phyloP scores from a whole-genome alignment of 306 rosid genomes.

The Gastrolobium bilobum region DNA sequence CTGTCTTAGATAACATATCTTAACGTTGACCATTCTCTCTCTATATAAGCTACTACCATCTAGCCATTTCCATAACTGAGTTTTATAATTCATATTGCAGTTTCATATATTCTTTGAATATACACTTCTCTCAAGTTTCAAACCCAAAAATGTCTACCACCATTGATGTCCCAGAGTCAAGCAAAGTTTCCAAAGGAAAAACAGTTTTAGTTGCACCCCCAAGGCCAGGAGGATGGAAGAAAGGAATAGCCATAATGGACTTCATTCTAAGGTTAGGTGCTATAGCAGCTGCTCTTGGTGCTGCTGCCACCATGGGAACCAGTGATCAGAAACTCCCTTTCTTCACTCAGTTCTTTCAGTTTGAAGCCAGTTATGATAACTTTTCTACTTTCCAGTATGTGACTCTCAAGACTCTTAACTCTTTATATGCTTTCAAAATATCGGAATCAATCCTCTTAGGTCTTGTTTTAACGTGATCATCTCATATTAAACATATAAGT shows the following conservation, averaged over 20 bases:
- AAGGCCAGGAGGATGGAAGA: conserved; percentile 65
- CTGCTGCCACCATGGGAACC: conserved; percentile 82
- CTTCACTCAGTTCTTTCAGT: conserved; percentile 95
- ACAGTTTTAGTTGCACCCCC: conserved; percentile 19
- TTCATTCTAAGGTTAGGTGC: conserved; percentile 84
- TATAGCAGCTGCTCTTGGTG: conserved; percentile 66
- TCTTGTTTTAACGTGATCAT: too few relatives aligned
- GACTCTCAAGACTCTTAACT: neutral
- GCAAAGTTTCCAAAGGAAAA: conserved; percentile 57
- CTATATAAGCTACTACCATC: conserved; percentile 43
- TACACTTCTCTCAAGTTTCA: neutral
- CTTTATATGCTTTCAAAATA: neutral
- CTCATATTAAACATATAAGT: too few relatives aligned
- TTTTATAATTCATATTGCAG: conserved; percentile 57
- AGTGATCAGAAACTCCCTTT: conserved; percentile 84
- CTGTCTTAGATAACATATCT: neutral
- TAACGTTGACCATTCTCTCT: conserved; percentile 44
- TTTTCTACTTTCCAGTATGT: conserved; percentile 84
- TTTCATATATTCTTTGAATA: conserved; percentile 9
- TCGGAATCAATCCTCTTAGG: too few relatives aligned
- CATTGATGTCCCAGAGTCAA: conserved; percentile 65
- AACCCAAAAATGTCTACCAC: conserved; percentile 61
- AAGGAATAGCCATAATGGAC: conserved; percentile 75
- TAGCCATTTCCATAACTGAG: conserved; percentile 40
- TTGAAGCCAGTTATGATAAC: conserved; percentile 88